Base-by-base conservation (phyloP, 257 asterid species). In the Plantago ovata region DNA sequence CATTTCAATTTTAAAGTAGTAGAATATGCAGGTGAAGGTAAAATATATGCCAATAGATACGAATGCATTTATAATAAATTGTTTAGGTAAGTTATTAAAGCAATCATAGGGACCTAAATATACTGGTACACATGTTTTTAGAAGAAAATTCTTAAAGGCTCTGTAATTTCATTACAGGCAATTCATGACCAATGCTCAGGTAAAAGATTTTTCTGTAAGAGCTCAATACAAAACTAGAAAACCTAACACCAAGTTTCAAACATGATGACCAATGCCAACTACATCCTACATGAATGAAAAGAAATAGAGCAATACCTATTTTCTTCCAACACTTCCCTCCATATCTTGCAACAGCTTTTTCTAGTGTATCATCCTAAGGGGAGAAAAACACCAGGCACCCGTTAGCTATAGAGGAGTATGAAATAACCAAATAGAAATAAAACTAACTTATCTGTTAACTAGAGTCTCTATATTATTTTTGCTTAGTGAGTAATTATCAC, bases 301-400 rank as follows among this genome's bases (percentile, higher is more conserved):
- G 4, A 19, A 32, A 62, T 58, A 8, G 57, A 52, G 43, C n/a
- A 19, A 58, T 81, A 93, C 99, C 99, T 76, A 93, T 89, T 89
- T 86, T 93, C 81, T 89, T 93, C 99, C 99, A 93, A 59, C 81
- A 77, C 77, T 89, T 93, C 77, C 99, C 99, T 71, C 75, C 81
- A 76, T 60, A 89, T 62, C 79, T 72, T 24, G 82, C 77, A 71
- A 93, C 99, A 50, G 97, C 99, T 64, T 69, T 77, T 72, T 77
- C 78, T 57, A 93, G 58, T 41, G 96, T 86, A 70, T 81, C 87
- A 62, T 93, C 99, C 99, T 93, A 69, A 60, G 53, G 67, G 61
- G 62, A 73, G 61, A 64, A 73, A 72, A 50, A 20, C 38, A 33
- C 43, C 9, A 51, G 13, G 38, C 16, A 49, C 33, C 38, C 23